Conservation (phyloP, 768 basidiomycete species). For the Melanogaster broomeanus region DNA sequence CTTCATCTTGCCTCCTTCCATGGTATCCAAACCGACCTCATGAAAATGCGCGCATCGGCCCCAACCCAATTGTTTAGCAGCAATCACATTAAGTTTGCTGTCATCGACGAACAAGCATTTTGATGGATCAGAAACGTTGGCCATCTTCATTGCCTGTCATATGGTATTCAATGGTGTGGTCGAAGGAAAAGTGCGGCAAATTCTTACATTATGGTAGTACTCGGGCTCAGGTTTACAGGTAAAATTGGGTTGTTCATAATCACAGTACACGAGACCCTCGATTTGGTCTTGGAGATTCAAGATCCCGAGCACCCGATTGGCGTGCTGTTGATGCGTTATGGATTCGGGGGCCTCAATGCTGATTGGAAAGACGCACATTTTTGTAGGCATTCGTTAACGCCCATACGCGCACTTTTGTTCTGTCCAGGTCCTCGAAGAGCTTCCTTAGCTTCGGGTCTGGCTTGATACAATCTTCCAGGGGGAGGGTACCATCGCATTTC, state of each 20-base stretch:
- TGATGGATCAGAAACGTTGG: slow-evolving; percentile 59
- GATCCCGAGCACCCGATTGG: slow-evolving; percentile 74
- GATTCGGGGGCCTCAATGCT: background rate
- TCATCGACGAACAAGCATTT: slow-evolving; percentile 85
- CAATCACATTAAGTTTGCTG: slow-evolving; percentile 65
- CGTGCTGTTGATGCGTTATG: slow-evolving; percentile 55
- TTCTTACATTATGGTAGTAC: slow-evolving; percentile 61
- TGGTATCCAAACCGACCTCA: slow-evolving; percentile 61
- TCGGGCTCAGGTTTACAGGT: slow-evolving; percentile 80
- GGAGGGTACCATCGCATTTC: slow-evolving; percentile 82
- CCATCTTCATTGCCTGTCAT: slow-evolving; percentile 63
- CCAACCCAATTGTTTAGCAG: slow-evolving; percentile 70
- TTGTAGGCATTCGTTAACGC: slow-evolving; percentile 84
- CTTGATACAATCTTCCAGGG: slow-evolving; percentile 76
- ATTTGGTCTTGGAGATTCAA: slow-evolving; percentile 71
- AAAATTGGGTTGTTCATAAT: slow-evolving; percentile 68
- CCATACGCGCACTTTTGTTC: slow-evolving; percentile 78
- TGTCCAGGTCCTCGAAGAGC: slow-evolving; percentile 78
- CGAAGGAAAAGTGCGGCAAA: background rate
- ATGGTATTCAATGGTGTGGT: background rate
- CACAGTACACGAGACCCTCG: slow-evolving; percentile 76
- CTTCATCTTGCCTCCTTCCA: slow-evolving; percentile 63
- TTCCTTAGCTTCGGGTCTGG: slow-evolving; percentile 62
- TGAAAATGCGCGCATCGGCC: slow-evolving; percentile 74
- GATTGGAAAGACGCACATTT: slow-evolving; percentile 46